Percentiles rank a stretch among this genome's conserved stretches.
Evolutionary conservation across 1,284 basidiomycete genomes (phyloP).

Genomic region (Cerrena zonata): DNA sequence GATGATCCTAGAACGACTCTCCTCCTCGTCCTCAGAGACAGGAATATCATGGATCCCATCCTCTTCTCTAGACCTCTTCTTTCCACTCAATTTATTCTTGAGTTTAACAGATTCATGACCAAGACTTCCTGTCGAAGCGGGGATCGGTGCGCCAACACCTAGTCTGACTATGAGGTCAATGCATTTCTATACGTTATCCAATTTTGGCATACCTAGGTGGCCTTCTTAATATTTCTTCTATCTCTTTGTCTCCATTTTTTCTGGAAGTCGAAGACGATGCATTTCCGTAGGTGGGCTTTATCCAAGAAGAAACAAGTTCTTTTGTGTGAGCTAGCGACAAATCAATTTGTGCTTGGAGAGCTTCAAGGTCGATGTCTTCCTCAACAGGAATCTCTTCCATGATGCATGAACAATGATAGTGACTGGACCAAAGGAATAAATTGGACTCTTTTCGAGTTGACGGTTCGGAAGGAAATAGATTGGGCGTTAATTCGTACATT

Average conservation of each 20-base stretch:
- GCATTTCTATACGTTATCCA: conserved; percentile 4
- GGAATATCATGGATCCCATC: conserved; percentile 11
- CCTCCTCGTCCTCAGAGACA: conserved; percentile 44
- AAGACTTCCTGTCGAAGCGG: conserved; percentile 37
- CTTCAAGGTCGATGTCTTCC: conserved; percentile 55
- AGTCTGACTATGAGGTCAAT: conserved; percentile 38
- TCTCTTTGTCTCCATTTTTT: conserved; percentile 44
- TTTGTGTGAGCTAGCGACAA: conserved; percentile 71
- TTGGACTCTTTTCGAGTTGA: too few relatives aligned
- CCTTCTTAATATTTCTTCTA: conserved; percentile 59
- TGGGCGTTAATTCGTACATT: neutral
- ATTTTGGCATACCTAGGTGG: conserved; percentile 53
- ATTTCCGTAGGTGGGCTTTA: conserved; percentile 42
- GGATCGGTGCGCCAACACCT: conserved; percentile 61
- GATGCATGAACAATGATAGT: neutral
- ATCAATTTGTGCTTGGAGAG: conserved; percentile 70
- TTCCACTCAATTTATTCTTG: conserved; percentile 49
- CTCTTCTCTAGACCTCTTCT: conserved; percentile 38
- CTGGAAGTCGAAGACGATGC: conserved; percentile 17
- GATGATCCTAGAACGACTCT: conserved; percentile 49
- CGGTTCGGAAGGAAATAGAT: neutral
- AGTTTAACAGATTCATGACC: conserved; percentile 49
- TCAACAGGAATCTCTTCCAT: conserved; percentile 23
- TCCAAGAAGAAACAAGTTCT: conserved; percentile 67
- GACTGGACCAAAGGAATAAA: neutral